Percentiles rank a stretch among this genome's conserved stretches.
Conservation (phyloP, 164 flowering plant species). For the Chimonanthus praecox region DNA sequence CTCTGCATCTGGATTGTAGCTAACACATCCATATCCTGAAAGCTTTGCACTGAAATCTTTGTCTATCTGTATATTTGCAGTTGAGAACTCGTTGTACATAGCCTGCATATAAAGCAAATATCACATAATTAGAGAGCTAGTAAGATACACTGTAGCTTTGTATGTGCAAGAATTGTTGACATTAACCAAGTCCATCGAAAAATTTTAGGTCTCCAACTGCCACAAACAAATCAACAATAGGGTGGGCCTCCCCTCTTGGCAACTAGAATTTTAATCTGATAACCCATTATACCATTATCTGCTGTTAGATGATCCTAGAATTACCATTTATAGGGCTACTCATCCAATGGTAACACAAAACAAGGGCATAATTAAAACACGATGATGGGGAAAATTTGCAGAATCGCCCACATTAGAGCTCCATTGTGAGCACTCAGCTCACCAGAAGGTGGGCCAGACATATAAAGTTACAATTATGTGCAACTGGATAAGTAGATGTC, state of each 20-base stretch:
- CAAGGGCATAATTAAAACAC: no score
- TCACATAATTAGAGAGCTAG: background rate
- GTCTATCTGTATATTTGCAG: slow-evolving; percentile 88
- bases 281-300: background rate
- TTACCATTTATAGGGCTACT: no score
- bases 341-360: no score
- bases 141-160: background rate
- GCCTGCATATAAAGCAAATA: slow-evolving; percentile 48
- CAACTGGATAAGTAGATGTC: background rate
- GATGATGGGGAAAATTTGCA: no score
- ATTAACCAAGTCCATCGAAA: background rate
- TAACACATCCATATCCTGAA: slow-evolving; percentile 92
- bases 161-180: background rate
- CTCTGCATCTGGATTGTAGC: slow-evolving; percentile 63
- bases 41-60: slow-evolving; percentile 97
- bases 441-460: background rate
- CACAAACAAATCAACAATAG: background rate
- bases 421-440: background rate
- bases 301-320: no score
- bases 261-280: background rate
- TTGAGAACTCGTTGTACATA: slow-evolving; percentile 91
- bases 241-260: background rate
- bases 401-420: background rate
- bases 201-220: background rate
- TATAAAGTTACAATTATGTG: no score